phyloP scores from a whole-genome alignment of 2,329 filamentous ascomycete genomes.

The Paecilomyces fulvus region DNA sequence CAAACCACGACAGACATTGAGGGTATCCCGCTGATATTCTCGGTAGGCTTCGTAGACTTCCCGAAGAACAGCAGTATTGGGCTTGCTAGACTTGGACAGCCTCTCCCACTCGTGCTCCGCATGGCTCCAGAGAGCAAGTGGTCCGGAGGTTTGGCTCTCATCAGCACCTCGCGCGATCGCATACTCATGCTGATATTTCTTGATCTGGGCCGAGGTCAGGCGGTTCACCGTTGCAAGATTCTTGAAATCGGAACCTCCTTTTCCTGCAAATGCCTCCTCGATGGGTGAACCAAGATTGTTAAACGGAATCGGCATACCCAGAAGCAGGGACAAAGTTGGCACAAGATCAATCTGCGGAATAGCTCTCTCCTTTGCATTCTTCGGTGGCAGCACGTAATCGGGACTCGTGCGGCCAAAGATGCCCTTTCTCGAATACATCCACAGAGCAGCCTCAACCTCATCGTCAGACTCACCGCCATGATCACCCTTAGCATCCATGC shows the following conservation, averaged over 20 bases:
- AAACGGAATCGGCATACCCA: conserved; percentile 89
- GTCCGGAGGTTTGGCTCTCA: conserved; percentile 48
- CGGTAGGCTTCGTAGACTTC: conserved; percentile 51
- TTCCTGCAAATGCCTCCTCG: conserved; percentile 79
- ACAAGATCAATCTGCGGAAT: conserved; percentile 87
- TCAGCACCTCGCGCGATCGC: conserved; percentile 62
- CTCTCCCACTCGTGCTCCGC: conserved; percentile 49
- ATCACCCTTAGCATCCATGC: conserved; percentile 95
- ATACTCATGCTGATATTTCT: conserved; percentile 82
- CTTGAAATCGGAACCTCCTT: conserved; percentile 59
- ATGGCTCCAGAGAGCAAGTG: conserved; percentile 50
- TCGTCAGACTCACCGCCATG: conserved; percentile 98
- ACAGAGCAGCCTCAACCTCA: conserved; percentile 86
- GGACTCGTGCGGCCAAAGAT: conserved; percentile 70
- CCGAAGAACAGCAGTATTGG: conserved; percentile 29
- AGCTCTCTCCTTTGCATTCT: conserved; percentile 65
- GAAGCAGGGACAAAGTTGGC: conserved; percentile 75
- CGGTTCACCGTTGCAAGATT: conserved; percentile 71
- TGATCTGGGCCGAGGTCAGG: conserved; percentile 74
- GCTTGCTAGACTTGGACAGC: conserved; percentile 32
- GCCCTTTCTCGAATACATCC: conserved; percentile 93
- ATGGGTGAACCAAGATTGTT: conserved; percentile 93
- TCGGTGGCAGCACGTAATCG: conserved; percentile 48
- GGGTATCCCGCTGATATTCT: conserved; percentile 68
- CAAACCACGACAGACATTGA: conserved; percentile 69